Conservation (phyloP, 805 yeast species). For the Hanseniaspora thailandica region DNA sequence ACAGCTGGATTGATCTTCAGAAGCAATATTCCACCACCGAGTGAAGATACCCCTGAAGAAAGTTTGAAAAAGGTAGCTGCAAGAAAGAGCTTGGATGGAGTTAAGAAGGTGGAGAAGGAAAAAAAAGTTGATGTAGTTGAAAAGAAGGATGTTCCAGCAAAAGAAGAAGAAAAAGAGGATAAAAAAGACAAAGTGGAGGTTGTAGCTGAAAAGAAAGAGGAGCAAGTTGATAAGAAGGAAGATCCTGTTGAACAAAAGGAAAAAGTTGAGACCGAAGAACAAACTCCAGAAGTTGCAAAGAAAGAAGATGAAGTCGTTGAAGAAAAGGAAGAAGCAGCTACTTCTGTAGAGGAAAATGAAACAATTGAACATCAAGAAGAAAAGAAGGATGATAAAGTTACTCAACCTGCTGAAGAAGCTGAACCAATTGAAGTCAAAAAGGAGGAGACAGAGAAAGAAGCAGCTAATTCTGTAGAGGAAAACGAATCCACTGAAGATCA, state of each 20-base stretch:
- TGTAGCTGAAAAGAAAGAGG: not conserved
- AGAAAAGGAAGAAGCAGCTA: no score
- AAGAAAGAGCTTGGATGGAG: constrained; percentile 25
- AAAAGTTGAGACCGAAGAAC: no score
- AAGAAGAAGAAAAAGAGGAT: constrained; percentile 7
- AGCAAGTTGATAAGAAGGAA: not conserved
- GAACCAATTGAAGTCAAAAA: not conserved
- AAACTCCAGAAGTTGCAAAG: no score
- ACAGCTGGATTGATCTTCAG: constrained; percentile 26
- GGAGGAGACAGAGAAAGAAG: not conserved
- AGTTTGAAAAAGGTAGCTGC: constrained; percentile 14
- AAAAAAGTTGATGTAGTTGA: not conserved
- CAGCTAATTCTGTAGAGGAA: not conserved
- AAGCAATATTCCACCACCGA: constrained; percentile 29
- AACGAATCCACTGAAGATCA: not conserved
- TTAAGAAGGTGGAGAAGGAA: not conserved
- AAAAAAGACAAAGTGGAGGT: no score
- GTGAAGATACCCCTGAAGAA: not conserved
- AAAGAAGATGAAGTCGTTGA: no score
- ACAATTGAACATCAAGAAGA: no score
- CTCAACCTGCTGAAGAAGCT: not conserved
- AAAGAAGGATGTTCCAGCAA: constrained; percentile 1
- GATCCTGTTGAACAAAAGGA: no score
- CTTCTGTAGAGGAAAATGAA: no score
- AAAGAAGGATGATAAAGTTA: no score